A percentile compares a stretch with the other conserved stretches of the same genome.
Evolutionary conservation across 2,329 filamentous ascomycete species (phyloP).

Genomic region (Colletotrichum incanum): DNA sequence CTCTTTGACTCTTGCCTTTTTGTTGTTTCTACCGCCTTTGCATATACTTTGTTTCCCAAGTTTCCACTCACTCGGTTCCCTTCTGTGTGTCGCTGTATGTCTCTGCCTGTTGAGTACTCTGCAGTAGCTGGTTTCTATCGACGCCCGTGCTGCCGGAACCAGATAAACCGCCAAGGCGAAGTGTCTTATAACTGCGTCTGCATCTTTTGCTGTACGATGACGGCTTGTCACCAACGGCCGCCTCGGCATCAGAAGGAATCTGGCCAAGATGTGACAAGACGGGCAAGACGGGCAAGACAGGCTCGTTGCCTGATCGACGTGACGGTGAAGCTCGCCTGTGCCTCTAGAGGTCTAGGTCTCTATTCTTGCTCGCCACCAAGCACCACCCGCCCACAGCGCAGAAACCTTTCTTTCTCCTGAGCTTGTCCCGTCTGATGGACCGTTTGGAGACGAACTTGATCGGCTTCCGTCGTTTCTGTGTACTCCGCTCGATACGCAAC

Average conservation of each 20-base stretch:
- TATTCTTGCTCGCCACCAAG: neutral
- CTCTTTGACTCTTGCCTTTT: constrained; percentile 6
- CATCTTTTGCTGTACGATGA: neutral
- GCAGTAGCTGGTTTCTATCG: constrained; percentile 1
- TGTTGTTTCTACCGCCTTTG: constrained; percentile 15
- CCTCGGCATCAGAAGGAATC: neutral
- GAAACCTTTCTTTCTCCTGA: neutral
- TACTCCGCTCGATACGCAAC: neutral
- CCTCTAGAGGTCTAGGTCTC: neutral
- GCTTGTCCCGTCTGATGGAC: constrained; percentile 8
- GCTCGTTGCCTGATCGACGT: constrained; percentile 3
- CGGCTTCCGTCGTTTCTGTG: constrained; percentile 6
- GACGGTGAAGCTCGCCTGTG: neutral
- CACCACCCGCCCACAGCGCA: neutral
- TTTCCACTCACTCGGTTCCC: neutral
- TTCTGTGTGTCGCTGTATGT: neutral
- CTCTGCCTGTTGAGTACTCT: neutral
- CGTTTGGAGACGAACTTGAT: constrained; percentile 19
- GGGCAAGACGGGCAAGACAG: neutral
- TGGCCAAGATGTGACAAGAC: neutral
- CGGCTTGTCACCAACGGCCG: neutral
- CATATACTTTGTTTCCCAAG: constrained; percentile 1
- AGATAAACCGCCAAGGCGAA: neutral
- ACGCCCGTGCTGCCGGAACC: constrained; percentile 11
- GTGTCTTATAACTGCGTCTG: neutral